Base-by-base conservation (phyloP, 176 grass and related monocot species). In the Carex scoparia region DNA sequence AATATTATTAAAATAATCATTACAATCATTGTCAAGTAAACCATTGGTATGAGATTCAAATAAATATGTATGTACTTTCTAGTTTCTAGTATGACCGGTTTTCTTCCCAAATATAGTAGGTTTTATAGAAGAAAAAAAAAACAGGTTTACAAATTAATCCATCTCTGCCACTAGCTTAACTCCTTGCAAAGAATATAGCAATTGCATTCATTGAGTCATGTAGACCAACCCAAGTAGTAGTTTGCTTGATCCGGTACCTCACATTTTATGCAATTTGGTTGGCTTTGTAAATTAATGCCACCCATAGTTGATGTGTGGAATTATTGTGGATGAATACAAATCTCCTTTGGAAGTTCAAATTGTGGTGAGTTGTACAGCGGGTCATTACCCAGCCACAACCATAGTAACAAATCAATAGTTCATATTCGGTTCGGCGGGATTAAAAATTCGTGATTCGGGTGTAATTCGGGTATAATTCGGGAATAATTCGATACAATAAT, bases 131-230 rank as follows among this genome's bases (percentile, higher is more conserved):
- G 23, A 35, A 35, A 35, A 35, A 35, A 35, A 23, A 75, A 5
- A 3, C 3, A 28, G 42, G 10, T 75, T 75, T 75, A 12, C 5
- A n/a, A 73, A 27, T 27, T 28, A 53, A 75, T 53, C 16, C 44
- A 1, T 75, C 53, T 30, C 53, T 74, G 10, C 10, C 9, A 48
- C 49, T 77, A 56, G 4, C 15, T 61, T 10, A 80, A 18, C 4
- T 35, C 51, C 53, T 79, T 61, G 53, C 77, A 60, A 80, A 35
- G 53, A 59, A 18, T 18, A 58, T 35, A 58, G 53, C 23, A 38
- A 79, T 28, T 23, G 77, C 77, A 80, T 80, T 80, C 16, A 80
- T 61, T 80, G 77, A 80, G 30, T 3, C 76, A 80, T 80, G 54
- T 60, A 80, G 13, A 57, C 53, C 31, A 81, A 81, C 31, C 46